phyloP scores from a whole-genome alignment of 1,284 basidiomycete species.

The Rugosomyces carneus region DNA sequence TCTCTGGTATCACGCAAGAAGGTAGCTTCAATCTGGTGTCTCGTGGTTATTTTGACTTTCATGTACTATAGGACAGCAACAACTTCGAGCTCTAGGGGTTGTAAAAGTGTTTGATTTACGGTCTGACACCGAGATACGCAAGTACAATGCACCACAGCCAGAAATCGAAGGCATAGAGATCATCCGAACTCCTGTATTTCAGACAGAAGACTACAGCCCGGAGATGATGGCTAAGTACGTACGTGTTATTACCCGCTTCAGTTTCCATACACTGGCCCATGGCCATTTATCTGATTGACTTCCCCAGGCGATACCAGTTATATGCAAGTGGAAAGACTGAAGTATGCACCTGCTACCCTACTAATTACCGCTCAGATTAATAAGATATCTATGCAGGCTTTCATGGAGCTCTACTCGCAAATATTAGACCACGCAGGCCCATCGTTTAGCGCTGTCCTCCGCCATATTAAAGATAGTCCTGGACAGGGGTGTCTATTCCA shows the following conservation, averaged over 20 bases:
- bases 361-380: neutral
- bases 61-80: conserved; percentile 42
- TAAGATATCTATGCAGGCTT: conserved; percentile 42
- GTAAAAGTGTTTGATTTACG: conserved; percentile 65
- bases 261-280: conserved; percentile 9
- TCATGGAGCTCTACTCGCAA: conserved; percentile 75
- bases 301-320: conserved; percentile 57
- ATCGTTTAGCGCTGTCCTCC: conserved; percentile 59
- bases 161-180: conserved; percentile 55
- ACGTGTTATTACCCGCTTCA: conserved; percentile 23
- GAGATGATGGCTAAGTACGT: conserved; percentile 77
- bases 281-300: conserved; percentile 15
- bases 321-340: conserved; percentile 76
- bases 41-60: neutral
- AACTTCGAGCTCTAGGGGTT: conserved; percentile 56
- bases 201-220: conserved; percentile 71
- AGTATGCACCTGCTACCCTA: conserved; percentile 29
- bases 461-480: conserved; percentile 65
- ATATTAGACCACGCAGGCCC: conserved; percentile 66
- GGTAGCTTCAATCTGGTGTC: conserved; percentile 30
- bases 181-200: conserved; percentile 59
- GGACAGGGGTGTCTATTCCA: conserved; percentile 62
- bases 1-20: conserved; percentile 60
- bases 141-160: conserved; percentile 62
- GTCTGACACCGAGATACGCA: conserved; percentile 70